Evolutionary conservation across 345 rosid species (phyloP), one percentile per base, ranked within the genome.

Genomic region (Microthlaspi erraticum): DNA sequence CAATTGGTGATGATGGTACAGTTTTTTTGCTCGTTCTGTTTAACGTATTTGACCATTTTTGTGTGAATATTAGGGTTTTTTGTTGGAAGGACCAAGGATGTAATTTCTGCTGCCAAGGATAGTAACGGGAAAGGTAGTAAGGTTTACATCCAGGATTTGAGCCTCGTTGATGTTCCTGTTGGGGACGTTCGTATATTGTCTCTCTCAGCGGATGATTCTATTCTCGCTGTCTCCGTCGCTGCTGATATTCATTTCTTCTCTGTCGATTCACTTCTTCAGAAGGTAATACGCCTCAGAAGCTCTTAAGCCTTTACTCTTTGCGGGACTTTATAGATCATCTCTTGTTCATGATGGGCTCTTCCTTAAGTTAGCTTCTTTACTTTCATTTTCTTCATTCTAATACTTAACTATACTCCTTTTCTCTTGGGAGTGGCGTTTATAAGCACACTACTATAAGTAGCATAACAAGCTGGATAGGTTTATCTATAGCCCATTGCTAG

Each of bases 41-140:
- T 37, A 29, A 46, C 31, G 31, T 62, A 2, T 66, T 54, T 51
- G 48, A 37, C 65, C 16, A 46, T 18, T 56, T 59, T 52, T 51
- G 56, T 74, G 48, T 69, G 42, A 5, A 57, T 52, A 37, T 60
- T 78, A 93, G 98, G 99, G 83, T 94, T 94, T 83, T 79, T 73
- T 36, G 96, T 85, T 52, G 93, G 85, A 56, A 88, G 82, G 71
- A 88, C 89, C 7, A 81, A 82, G 75, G 97, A 88, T 73, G 86
- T 86, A 32, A 83, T 89, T 57, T 86, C 87, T 66, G 82, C 90
- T 5, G 86, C 95, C 4, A 78, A 72, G 78, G 80, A 69, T 55
- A 80, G 75, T 56, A 67, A 79, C 74, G 81, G 72, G 66, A 80
- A 76, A 8, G 78, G 76, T 8, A 75, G 41, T 10, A 72, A 55